Conservation (phyloP, 1,284 basidiomycete species). For the Fereydounia khargensis region DNA sequence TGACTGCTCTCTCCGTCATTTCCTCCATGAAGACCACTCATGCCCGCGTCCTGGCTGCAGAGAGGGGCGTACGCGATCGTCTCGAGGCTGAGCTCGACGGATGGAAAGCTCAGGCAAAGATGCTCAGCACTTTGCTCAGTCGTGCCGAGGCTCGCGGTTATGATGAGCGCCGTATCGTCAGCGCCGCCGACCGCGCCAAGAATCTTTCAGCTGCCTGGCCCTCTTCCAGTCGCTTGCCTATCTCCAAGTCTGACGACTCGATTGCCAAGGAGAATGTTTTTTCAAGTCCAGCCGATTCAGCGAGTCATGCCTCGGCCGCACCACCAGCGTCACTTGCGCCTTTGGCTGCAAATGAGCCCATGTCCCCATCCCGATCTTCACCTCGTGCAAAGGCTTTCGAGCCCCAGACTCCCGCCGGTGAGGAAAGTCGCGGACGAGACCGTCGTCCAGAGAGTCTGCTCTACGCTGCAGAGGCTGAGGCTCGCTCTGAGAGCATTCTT, state of each 20-base stretch:
- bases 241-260: conserved; percentile 12
- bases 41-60: conserved; percentile 40
- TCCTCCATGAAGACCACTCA: conserved; percentile 46
- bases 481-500: conserved; percentile 8
- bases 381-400: not conserved
- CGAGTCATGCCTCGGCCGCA: too few species aligned
- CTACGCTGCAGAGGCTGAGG: not conserved
- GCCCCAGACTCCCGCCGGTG: conserved; percentile 1
- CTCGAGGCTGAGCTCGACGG: conserved; percentile 53
- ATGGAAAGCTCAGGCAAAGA: conserved; percentile 48
- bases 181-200: conserved; percentile 18
- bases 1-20: conserved; percentile 50
- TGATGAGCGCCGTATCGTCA: conserved; percentile 23
- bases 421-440: conserved; percentile 10
- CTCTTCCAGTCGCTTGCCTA: conserved; percentile 12
- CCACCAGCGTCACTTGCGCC: too few species aligned
- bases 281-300: too few species aligned
- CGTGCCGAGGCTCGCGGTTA: conserved; percentile 36
- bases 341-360: too few species aligned
- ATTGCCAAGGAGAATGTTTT: too few species aligned
- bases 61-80: conserved; percentile 39
- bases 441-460: not conserved
- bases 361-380: not conserved
- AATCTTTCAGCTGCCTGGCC: conserved; percentile 4
- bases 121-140: conserved; percentile 47